These are phyloP conservation scores for Yarrowia hollandica DNA, from an alignment of 805 yeast genomes.

Conservation along the genomic window DNA sequence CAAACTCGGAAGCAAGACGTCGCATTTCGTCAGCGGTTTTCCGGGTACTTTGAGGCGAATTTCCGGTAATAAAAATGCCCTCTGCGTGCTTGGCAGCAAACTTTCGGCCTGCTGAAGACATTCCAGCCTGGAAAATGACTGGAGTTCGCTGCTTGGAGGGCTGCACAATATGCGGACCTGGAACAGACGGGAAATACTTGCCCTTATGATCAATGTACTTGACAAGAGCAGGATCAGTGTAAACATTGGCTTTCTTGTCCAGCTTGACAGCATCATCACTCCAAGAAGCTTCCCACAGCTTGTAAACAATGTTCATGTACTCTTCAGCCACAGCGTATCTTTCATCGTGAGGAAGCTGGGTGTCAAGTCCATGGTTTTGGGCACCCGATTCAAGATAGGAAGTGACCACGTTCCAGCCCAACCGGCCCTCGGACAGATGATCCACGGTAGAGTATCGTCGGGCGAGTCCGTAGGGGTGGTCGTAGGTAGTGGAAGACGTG, in stretches of 20 bases:
- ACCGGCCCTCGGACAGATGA: constrained; percentile 47
- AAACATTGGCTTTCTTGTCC: constrained; percentile 35
- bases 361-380: constrained; percentile 44
- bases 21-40: constrained; percentile 42
- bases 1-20: constrained; percentile 41
- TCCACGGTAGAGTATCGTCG: constrained; percentile 50
- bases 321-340: constrained; percentile 48
- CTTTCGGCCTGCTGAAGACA: constrained; percentile 46
- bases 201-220: constrained; percentile 48
- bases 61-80: constrained; percentile 45
- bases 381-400: constrained; percentile 49
- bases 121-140: constrained; percentile 49
- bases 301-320: constrained; percentile 45
- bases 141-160: constrained; percentile 51
- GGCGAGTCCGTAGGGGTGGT: constrained; percentile 47
- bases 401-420: constrained; percentile 53
- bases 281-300: constrained; percentile 48
- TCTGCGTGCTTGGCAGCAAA: constrained; percentile 50
- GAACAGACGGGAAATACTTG: constrained; percentile 44
- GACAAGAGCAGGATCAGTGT: constrained; percentile 43
- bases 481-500: constrained; percentile 48
- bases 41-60: constrained; percentile 41
- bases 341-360: constrained; percentile 45
- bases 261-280: constrained; percentile 46
- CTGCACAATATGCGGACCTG: constrained; percentile 48